These are phyloP conservation scores for Chimonanthus salicifolius DNA, from an alignment of 164 flowering plant genomes.

Conservation along the genomic window DNA sequence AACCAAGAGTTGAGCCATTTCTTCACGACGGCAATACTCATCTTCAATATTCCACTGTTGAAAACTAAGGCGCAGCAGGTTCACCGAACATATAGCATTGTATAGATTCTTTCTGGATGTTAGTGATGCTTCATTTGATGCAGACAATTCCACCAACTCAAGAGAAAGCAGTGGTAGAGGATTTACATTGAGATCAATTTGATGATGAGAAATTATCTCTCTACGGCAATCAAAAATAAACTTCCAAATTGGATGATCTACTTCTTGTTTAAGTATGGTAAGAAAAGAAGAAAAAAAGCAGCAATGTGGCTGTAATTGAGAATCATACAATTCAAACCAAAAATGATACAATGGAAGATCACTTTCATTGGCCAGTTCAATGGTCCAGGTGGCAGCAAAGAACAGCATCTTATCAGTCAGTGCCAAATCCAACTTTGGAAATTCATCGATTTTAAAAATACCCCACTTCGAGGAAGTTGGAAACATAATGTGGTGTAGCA, in stretches of 20 bases:
- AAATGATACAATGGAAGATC: constrained; percentile 53
- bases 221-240: constrained; percentile 25
- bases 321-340: constrained; percentile 57
- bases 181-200: constrained; percentile 21
- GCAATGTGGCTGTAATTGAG: constrained; percentile 36
- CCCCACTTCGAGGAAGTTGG: constrained; percentile 22
- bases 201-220: constrained; percentile 30
- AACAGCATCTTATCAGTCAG: constrained; percentile 42
- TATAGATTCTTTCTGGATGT: constrained; percentile 21
- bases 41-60: constrained; percentile 66
- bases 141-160: constrained; percentile 35
- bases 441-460: not conserved
- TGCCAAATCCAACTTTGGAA: constrained; percentile 19
- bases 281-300: constrained; percentile 36
- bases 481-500: constrained; percentile 32
- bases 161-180: constrained; percentile 54
- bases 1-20: constrained; percentile 15
- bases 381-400: constrained; percentile 79
- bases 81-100: constrained; percentile 46
- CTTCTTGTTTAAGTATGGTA: constrained; percentile 32
- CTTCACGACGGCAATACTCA: constrained; percentile 10
- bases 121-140: constrained; percentile 16
- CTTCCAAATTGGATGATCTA: constrained; percentile 65
- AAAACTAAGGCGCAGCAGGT: constrained; percentile 39
- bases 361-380: constrained; percentile 71